Evolutionary conservation across 2,329 filamentous ascomycete species (phyloP).

Genomic region (Escovopsis weberi): DNA sequence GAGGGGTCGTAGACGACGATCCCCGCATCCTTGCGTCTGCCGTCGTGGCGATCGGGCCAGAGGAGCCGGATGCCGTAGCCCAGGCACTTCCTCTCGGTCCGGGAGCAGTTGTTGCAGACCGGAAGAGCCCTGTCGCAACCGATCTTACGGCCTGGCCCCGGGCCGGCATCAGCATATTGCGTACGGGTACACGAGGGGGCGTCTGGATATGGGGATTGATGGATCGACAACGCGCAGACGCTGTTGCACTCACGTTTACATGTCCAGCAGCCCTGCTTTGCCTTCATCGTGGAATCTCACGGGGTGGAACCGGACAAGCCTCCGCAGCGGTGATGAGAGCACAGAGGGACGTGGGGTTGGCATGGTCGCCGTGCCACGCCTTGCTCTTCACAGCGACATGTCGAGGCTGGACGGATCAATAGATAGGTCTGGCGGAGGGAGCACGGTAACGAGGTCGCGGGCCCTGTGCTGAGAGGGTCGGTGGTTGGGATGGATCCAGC

Average conservation of each 20-base stretch:
- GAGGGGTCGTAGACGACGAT: conserved; percentile 3
- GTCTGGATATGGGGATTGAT: background rate
- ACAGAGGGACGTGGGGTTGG: conserved; percentile 1
- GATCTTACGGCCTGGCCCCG: conserved; percentile 28
- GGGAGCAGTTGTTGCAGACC: conserved; percentile 27
- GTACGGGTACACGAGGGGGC: background rate
- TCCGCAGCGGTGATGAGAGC: background rate
- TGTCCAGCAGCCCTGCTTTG: conserved; percentile 8
- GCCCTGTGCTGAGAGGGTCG: no score
- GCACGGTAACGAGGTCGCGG: background rate
- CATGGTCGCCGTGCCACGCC: conserved; percentile 2
- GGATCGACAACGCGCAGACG: background rate
- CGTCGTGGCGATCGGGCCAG: conserved; percentile 33
- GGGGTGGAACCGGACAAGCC: conserved; percentile 2
- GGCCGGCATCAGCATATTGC: background rate
- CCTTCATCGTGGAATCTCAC: conserved; percentile 4
- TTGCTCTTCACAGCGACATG: background rate
- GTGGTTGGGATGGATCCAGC: background rate
- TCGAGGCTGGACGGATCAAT: background rate
- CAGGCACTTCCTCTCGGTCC: conserved; percentile 25
- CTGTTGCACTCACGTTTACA: conserved; percentile 7
- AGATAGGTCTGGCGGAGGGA: background rate
- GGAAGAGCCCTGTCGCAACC: conserved; percentile 30
- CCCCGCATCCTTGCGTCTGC: conserved; percentile 18
- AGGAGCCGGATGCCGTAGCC: conserved; percentile 31